phyloP scores from a whole-genome alignment of 1,284 basidiomycete genomes.

The Cutaneotrichosporon dermatis region DNA sequence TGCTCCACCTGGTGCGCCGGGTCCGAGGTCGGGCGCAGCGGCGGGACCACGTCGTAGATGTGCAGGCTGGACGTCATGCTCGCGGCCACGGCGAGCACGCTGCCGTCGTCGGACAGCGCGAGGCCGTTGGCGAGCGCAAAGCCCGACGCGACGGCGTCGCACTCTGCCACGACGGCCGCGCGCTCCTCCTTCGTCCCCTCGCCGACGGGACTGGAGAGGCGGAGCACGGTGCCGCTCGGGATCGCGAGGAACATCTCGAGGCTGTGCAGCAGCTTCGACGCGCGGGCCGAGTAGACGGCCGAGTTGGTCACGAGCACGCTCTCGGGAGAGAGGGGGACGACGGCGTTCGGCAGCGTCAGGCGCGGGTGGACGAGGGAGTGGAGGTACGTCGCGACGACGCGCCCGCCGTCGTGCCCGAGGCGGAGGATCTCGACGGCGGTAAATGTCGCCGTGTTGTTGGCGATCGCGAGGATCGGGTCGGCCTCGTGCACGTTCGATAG shows the following conservation, averaged over 20 bases:
- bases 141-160: not conserved
- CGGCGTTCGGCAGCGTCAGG: slow-evolving; percentile 7
- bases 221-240: slow-evolving; percentile 1
- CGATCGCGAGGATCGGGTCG: slow-evolving; percentile 3
- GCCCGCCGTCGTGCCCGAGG: not conserved
- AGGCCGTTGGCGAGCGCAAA: slow-evolving; percentile 7
- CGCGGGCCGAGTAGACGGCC: not conserved
- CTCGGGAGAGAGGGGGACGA: slow-evolving; percentile 8
- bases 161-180: not conserved
- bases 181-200: not conserved
- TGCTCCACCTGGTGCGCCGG: too few species aligned
- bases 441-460: not conserved
- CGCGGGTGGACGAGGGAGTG: not conserved
- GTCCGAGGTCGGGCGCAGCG: not conserved
- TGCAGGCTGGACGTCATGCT: slow-evolving; percentile 2
- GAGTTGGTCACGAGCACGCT: slow-evolving; percentile 12
- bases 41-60: slow-evolving; percentile 13
- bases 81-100: slow-evolving; percentile 4
- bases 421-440: slow-evolving; percentile 10
- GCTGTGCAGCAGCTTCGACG: not conserved
- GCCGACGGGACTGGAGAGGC: not conserved
- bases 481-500: not conserved
- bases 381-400: not conserved
- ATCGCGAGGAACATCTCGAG: slow-evolving; percentile 4
- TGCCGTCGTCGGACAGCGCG: slow-evolving; percentile 3